Evolutionary conservation across 2,329 filamentous ascomycete species (phyloP), one percentile per base, ranked within the genome.

Genomic region (Pezicula rhizophila): DNA sequence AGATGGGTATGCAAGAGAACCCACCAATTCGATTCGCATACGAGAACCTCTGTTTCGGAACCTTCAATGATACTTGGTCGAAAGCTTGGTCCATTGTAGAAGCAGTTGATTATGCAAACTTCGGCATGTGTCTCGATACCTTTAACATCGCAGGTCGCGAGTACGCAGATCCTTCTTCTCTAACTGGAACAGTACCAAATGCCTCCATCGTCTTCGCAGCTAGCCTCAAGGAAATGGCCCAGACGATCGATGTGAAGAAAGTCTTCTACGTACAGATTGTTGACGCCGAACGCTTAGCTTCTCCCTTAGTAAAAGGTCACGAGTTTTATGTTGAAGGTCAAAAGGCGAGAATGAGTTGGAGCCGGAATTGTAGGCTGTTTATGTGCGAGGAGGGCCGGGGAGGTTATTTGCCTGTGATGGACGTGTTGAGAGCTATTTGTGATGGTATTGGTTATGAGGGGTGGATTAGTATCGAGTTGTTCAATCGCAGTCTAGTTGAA

Each of bases 191-290:
- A n/a, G 35, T 53, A 7, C 49, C 49, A 4, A 50, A 60, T 46
- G 60, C 60, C 3, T 54, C 62, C 2, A 66, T 69, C 5, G 76
- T 73, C 0, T 72, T 86, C 1, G 63, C 66, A 7, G 68, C 69
- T 41, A 58, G 53, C 25, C 43, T 64, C 48, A 41, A 47, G 43
- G 54, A 44, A 23, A 51, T 63, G 51, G 58, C 49, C 3, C 46
- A 41, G 42, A 52, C 50, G 17, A 53, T 62, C 15, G 60, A 64
- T 46, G 49, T 54, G 3, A 45, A 52, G 20, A 64, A 63, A 63
- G 73, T 92, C 0, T 88, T 89, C 58, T 88, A 87, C 58, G 72
- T 92, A 1, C 88, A 92, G 61, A 75, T 91, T 7, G 86, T 87
- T 5, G 87, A 92, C 59, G 87, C 80, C 1, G 84, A 89, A 63